Evolutionary conservation across 2,329 filamentous ascomycete species (phyloP), one percentile per base, ranked within the genome.

Genomic region (Fusarium chlamydosporum): DNA sequence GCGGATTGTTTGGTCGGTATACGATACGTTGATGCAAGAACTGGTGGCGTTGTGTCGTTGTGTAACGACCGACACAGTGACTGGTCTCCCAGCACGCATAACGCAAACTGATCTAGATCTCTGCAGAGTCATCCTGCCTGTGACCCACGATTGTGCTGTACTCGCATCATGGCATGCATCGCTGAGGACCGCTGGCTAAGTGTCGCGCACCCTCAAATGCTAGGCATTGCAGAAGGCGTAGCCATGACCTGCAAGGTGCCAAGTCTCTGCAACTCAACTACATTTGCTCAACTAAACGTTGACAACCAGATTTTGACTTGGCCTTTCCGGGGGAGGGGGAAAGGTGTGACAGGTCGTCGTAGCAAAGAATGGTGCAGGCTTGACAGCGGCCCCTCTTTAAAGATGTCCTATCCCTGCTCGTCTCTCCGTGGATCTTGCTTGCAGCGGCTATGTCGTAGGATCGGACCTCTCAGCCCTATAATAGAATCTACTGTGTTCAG

Each of bases 401-500:
- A 37, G 37, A 45, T 43, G 53, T 35, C 48, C 29, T 48, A 50
- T 50, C 67, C 56, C 66, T 45, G 54, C 43, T 53, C 50, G 23
- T 33, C 46, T 42, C 45, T 54, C 40, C 57, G 63, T 70, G 66
- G 62, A 64, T 67, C 66, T 70, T 69, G 65, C 43, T 50, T 69
- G 67, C 50, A 57, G 50, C 37, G 41, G 54, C 48, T 66, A 56
- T 50, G 23, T 57, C 38, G 41, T 35, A 47, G 65, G 48, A 58
- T 66, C 65, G 56, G 33, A 26, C 37, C 37, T 41, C 64, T 69
- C 67, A 69, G 67, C 67, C 67, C 67, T 69, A 69, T 46, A 67
- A 46, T 34, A 46, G 54, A 64, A 56, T 50, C 55, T 46, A 56
- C 38, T 29, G 45, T 31, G 38, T 47, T 48, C 10, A 31, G 29